Evolutionary conservation across 2,329 filamentous ascomycete genomes (phyloP), one percentile per base, ranked within the genome.

Genomic region (Hymenoscyphus repandus): DNA sequence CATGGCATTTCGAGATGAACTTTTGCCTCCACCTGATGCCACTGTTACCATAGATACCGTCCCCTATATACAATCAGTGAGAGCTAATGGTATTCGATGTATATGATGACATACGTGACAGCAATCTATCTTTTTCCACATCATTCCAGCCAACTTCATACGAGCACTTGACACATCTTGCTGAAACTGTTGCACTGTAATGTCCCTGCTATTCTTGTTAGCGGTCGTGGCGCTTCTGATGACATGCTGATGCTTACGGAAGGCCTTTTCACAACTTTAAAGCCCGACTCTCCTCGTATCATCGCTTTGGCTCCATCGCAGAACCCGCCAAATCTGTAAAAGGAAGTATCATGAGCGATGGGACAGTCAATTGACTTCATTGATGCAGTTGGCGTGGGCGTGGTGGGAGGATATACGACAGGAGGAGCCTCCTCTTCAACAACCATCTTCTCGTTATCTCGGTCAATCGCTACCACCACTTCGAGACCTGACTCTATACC

Each of bases 1-100:
- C 45, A 48, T 66, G 64, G 31, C 55, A 64, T 54, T 66, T 66
- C 4, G 58, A 59, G 6, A 66, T 53, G 49, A 66, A 66, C 30
- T 51, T 55, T 49, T 64, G 61, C 31, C 63, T 59, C 50, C 54
- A 66, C 49, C 61, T 55, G 18, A 65, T 64, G 2, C 62, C 59
- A 42, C 54, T 53, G 37, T 63, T 65, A 6, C 55, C 59, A 49
- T 65, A 64, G 20, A 65, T 64, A 12, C 63, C 63, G 5, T 55
- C 49, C 30, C 54, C 61, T 63, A 39, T 27, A 36, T 15, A n/a
- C 30, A 17, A 41, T 51, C 39, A 54, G 47, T 32, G 18, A 32
- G 6, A 20, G 27, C 12, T 12, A 41, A 27, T n/a, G n/a, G n/a
- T n/a, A n/a, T 11, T 20, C 5, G 33, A 20, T 22, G 33, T 20